phyloP scores from a whole-genome alignment of 352 stramenopile genomes.

The Phytophthora pini region DNA sequence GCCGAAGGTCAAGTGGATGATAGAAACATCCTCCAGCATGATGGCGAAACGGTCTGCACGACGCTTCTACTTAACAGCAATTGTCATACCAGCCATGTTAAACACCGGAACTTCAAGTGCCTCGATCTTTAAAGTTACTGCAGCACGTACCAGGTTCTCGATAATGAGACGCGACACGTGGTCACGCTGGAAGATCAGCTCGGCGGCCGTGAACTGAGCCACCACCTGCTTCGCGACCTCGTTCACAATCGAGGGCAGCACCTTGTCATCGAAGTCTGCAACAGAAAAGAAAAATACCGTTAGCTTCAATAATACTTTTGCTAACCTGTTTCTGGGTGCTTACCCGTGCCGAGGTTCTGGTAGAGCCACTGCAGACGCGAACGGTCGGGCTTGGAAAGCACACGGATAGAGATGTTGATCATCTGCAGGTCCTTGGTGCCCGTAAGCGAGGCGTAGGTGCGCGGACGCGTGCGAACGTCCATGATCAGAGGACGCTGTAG shows the following conservation, averaged over 20 bases:
- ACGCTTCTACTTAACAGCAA: constrained; percentile 59
- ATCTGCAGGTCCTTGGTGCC: constrained; percentile 99
- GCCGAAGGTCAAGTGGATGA: constrained; percentile 99
- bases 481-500: constrained; percentile 97
- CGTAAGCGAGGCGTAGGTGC: constrained; percentile 93
- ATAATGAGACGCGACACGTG: constrained; percentile 95
- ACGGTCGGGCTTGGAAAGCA: constrained; percentile 97
- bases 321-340: not conserved
- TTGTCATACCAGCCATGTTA: constrained; percentile 20
- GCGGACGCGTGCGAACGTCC: constrained; percentile 93
- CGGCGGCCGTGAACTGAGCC: constrained; percentile 98
- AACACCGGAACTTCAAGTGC: constrained; percentile 1
- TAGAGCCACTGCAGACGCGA: constrained; percentile 97
- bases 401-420: constrained; percentile 99
- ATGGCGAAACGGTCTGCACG: constrained; percentile 94
- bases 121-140: not conserved
- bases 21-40: constrained; percentile 98
- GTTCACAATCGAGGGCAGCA: constrained; percentile 99
- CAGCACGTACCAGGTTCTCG: constrained; percentile 89
- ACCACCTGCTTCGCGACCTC: constrained; percentile 99
- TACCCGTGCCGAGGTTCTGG: constrained; percentile 92
- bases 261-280: constrained; percentile 97
- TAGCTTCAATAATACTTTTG: not conserved
- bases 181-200: constrained; percentile 99
- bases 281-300: not conserved